phyloP scores from a whole-genome alignment of 805 yeast genomes.

The Metschnikowia picachoensis region DNA sequence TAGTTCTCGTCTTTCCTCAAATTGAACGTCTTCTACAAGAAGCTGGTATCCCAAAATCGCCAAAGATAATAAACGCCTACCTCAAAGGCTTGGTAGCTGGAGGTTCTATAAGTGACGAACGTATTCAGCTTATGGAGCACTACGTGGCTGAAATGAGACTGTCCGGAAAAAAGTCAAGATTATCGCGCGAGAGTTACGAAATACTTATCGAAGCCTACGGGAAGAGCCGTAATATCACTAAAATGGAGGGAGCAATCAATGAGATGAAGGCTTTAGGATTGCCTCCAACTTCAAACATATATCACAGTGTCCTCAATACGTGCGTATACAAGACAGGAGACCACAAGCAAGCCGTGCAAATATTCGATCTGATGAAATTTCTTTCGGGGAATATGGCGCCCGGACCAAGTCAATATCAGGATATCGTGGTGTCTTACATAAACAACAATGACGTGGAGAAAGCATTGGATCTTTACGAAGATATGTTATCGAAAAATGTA shows the following conservation, averaged over 20 bases:
- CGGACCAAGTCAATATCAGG: conserved; percentile 60
- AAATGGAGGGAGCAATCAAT: conserved; percentile 34
- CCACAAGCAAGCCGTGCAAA: conserved; percentile 58
- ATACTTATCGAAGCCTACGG: conserved; percentile 45
- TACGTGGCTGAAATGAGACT: conserved; percentile 26
- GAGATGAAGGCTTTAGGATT: conserved; percentile 37
- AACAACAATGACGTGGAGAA: conserved; percentile 62
- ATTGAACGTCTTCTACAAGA: conserved; percentile 28
- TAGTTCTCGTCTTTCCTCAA: conserved; percentile 27
- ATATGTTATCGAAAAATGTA: conserved; percentile 43
- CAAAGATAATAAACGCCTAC: conserved; percentile 33
- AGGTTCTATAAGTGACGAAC: conserved; percentile 17
- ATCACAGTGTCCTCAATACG: conserved; percentile 57
- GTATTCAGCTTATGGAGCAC: conserved; percentile 28
- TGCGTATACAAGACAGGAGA: conserved; percentile 50
- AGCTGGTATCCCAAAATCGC: conserved; percentile 28
- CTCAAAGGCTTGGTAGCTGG: conserved; percentile 34
- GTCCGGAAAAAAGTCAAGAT: conserved; percentile 20
- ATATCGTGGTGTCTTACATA: conserved; percentile 65
- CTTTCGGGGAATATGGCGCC: conserved; percentile 65
- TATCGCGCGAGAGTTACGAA: conserved; percentile 41
- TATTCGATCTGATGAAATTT: conserved; percentile 86
- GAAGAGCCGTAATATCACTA: conserved; percentile 32
- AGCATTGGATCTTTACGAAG: conserved; percentile 73
- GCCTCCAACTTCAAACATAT: conserved; percentile 43